Evolutionary conservation across 176 grass and related monocot genomes (phyloP).

Genomic region (Microstegium vimineum): DNA sequence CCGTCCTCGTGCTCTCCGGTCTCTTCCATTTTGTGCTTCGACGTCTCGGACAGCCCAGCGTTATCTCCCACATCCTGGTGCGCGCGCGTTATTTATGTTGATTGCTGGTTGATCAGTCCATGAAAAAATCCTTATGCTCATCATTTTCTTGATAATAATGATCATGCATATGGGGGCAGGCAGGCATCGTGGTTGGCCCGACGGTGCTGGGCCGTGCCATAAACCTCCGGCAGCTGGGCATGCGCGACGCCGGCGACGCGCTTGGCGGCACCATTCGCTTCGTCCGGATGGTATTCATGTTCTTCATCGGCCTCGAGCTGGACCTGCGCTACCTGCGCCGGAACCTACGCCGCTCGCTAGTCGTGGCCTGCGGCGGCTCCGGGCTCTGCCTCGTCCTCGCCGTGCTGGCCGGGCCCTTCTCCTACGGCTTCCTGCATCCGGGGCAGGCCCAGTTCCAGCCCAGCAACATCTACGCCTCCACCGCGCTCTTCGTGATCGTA

Average conservation of each 20-base stretch:
- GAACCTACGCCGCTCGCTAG: conserved; percentile 35
- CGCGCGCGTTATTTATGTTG: not conserved
- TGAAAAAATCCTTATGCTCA: not conserved
- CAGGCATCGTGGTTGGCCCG: conserved; percentile 46
- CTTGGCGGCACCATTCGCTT: conserved; percentile 23
- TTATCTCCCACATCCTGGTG: conserved; percentile 63
- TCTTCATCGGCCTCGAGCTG: conserved; percentile 63
- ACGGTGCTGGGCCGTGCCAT: conserved; percentile 31
- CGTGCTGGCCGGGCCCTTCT: not conserved
- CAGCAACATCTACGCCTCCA: conserved; percentile 29
- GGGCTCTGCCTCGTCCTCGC: conserved; percentile 26
- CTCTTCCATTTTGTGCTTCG: conserved; percentile 46
- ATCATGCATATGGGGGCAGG: conserved; percentile 14
- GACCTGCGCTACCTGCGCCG: conserved; percentile 54
- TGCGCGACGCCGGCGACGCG: conserved; percentile 14
- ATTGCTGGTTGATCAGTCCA: not conserved
- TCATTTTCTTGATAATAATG: not conserved
- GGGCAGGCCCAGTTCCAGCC: not conserved
- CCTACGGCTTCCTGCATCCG: conserved; percentile 23
- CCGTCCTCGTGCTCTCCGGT: conserved; percentile 41
- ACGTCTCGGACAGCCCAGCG: conserved; percentile 58
- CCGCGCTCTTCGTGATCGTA: conserved; percentile 25
- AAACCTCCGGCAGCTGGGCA: conserved; percentile 15
- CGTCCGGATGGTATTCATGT: conserved; percentile 64
- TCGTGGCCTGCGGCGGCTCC: conserved; percentile 27